Conservation (phyloP, 345 rosid genomes). For the Odontarrhena argentea region DNA sequence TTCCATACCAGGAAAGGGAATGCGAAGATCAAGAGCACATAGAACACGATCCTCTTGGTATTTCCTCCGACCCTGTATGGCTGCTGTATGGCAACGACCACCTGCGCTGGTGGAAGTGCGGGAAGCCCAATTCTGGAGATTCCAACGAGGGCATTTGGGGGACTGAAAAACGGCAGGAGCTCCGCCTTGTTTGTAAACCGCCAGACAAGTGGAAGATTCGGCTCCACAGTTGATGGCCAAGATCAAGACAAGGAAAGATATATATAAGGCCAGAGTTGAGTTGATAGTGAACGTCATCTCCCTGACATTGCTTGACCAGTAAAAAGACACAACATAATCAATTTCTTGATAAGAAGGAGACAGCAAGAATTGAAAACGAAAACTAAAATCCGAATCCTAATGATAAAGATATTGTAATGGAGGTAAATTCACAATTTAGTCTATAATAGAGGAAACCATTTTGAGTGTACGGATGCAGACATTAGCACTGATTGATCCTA, state of each 20-base stretch:
- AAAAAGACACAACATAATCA: too few species aligned
- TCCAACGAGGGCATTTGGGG: slow-evolving; percentile 90
- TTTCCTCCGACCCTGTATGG: slow-evolving; percentile 69
- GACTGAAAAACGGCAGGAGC: slow-evolving; percentile 89
- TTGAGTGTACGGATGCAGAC: too few species aligned
- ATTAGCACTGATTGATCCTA: too few species aligned
- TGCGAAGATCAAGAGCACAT: slow-evolving; percentile 73
- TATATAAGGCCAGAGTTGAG: slow-evolving; percentile 7
- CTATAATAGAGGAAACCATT: too few species aligned
- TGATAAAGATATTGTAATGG: too few species aligned
- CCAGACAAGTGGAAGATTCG: slow-evolving; percentile 82
- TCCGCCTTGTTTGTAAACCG: slow-evolving; percentile 82
- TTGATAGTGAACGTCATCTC: slow-evolving; percentile 24
- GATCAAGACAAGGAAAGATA: neutral
- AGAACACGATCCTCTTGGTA: slow-evolving; percentile 81
- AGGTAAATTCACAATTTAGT: too few species aligned
- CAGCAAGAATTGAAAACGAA: too few species aligned
- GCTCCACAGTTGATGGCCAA: slow-evolving; percentile 35
- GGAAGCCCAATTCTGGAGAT: slow-evolving; percentile 50
- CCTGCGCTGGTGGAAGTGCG: slow-evolving; percentile 33
- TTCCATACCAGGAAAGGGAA: slow-evolving; percentile 74
- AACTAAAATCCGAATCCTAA: too few species aligned
- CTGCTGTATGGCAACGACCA: slow-evolving; percentile 65
- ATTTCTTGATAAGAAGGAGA: too few species aligned
- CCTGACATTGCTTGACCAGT: neutral